phyloP scores from a whole-genome alignment of 2,329 filamentous ascomycete genomes.

The Phyllachora maydis region DNA sequence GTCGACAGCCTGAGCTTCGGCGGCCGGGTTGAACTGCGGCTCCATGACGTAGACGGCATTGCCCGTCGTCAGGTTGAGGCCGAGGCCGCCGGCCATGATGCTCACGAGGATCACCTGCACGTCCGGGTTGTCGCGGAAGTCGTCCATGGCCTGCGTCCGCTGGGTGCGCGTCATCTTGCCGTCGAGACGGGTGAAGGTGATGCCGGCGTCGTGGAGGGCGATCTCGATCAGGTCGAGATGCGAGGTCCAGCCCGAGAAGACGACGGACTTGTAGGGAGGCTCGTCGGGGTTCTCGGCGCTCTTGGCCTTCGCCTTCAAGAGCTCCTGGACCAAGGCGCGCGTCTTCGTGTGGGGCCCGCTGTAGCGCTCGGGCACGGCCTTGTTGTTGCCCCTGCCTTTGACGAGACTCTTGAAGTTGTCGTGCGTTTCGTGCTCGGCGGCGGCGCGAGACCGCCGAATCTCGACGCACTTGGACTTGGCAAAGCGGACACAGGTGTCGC shows the following conservation, averaged over 20 bases:
- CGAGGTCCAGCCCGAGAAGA: conserved; percentile 92
- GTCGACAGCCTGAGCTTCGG: conserved; percentile 85
- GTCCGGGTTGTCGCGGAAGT: conserved; percentile 50
- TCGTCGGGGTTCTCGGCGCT: conserved; percentile 40
- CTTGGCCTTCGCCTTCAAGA: conserved; percentile 42
- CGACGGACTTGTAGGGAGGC: conserved; percentile 72
- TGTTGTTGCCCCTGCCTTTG: conserved; percentile 33
- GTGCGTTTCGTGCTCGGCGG: conserved; percentile 30
- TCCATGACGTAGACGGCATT: conserved; percentile 94
- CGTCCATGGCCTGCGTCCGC: conserved; percentile 55
- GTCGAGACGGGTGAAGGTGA: conserved; percentile 65
- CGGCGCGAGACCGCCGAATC: conserved; percentile 42
- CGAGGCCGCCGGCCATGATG: conserved; percentile 78
- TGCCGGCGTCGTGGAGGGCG: conserved; percentile 46
- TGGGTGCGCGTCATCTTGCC: conserved; percentile 65
- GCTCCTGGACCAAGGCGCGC: conserved; percentile 54
- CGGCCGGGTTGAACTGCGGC: conserved; percentile 90
- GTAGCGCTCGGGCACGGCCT: conserved; percentile 44
- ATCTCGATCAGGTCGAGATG: conserved; percentile 84
- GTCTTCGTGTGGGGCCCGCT: conserved; percentile 85
- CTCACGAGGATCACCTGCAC: conserved; percentile 77
- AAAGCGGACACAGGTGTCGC: conserved; percentile 3
- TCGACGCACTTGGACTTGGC: conserved; percentile 39
- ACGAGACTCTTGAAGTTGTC: too few relatives aligned
- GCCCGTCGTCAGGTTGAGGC: conserved; percentile 73